Percentiles rank a stretch among this genome's conserved stretches.
Evolutionary conservation across 768 basidiomycete genomes (phyloP).

Genomic region (Pilatotrama ljubarskyi): DNA sequence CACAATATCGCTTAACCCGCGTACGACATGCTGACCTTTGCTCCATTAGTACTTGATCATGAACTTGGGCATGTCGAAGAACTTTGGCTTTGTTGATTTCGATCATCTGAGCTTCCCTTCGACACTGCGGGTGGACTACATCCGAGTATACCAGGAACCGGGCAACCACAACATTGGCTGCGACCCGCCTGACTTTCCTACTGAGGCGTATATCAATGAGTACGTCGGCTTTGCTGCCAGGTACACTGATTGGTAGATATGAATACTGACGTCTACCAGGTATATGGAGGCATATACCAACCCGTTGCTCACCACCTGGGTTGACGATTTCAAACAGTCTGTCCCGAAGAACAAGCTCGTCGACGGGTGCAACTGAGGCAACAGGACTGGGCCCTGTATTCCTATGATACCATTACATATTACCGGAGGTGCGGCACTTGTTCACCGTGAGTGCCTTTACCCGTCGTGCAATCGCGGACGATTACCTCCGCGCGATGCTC

Average conservation of each 20-base stretch:
- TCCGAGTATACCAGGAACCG: slow-evolving; percentile 71
- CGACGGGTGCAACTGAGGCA: slow-evolving; percentile 38
- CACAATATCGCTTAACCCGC: neutral
- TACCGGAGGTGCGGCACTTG: neutral
- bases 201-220: slow-evolving; percentile 71
- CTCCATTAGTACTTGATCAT: slow-evolving; percentile 48
- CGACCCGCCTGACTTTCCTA: slow-evolving; percentile 75
- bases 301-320: slow-evolving; percentile 54
- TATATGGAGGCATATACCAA: slow-evolving; percentile 73
- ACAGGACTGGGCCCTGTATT: neutral
- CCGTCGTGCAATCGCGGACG: neutral
- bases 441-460: slow-evolving; percentile 2
- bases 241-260: neutral
- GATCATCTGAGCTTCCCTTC: slow-evolving; percentile 51
- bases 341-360: slow-evolving; percentile 54
- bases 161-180: slow-evolving; percentile 56
- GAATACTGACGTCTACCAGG: slow-evolving; percentile 31
- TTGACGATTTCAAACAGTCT: slow-evolving; percentile 43
- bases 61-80: slow-evolving; percentile 60
- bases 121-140: slow-evolving; percentile 77
- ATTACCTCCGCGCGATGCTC: neutral
- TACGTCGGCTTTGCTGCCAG: slow-evolving; percentile 35
- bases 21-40: neutral
- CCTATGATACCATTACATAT: neutral
- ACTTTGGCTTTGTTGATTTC: slow-evolving; percentile 60